Base-by-base conservation (phyloP, 2,329 filamentous ascomycete genomes). In the Colletotrichum ledebouriae region DNA sequence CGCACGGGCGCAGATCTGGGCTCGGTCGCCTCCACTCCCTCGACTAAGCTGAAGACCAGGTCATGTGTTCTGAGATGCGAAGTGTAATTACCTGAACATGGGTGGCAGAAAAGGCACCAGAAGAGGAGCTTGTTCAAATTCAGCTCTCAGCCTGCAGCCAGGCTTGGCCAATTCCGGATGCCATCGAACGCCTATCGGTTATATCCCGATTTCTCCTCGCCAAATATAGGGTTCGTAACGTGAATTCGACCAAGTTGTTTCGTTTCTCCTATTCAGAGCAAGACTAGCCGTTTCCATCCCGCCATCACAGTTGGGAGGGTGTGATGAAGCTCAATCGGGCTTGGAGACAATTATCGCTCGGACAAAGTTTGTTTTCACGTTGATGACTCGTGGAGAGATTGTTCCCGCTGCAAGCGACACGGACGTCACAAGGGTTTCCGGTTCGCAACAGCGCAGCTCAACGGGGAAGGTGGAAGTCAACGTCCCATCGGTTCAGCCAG, bases 321-420 rank as follows among this genome's bases (percentile, higher is more conserved):
- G 17, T 15, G 7, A 37, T 7, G 46, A 68, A 44, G 63, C 33
- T 52, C 39, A 17, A 67, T 55, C 50, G 57, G 59, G 42, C 20
- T 9, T 29, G 17, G 59, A 17, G 41, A 56, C 34, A 42, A 59
- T 33, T 41, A 63, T 49, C 47, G 63, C 58, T 59, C 52, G 63
- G 63, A 49, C 22, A 59, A 63, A 58, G 44, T 70, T 17, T 67
- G 44, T 67, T 50, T 29, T 37, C 53, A 46, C 52, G 59, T 58
- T 59, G 67, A 69, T 66, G 67, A 62, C 42, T 66, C 56, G 61
- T 25, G 33, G 13, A 39, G 52, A 55, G 34, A 33, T 20, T 29
- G 15, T 20, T 55, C n/a, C 60, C 60, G 59, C 46, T 20, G 55
- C 50, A 60, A 68, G 50, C 66, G 56, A 65, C 47, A 29, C 49